Base-by-base conservation (phyloP, 2,329 filamentous ascomycete species). In the Phoma sp. region DNA sequence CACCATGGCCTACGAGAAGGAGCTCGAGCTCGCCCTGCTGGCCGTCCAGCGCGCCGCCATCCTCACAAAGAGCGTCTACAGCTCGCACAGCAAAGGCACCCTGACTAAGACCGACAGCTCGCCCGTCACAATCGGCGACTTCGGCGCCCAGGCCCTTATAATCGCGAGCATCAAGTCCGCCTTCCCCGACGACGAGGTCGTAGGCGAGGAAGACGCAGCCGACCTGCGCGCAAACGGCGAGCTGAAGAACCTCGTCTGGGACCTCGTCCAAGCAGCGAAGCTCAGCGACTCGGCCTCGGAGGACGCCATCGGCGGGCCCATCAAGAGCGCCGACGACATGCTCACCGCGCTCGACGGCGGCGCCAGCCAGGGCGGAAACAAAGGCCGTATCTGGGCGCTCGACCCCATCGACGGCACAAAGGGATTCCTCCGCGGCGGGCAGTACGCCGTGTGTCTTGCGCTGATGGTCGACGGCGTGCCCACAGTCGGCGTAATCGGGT, bases 381-480 rank as follows among this genome's bases (percentile, higher is more conserved):
- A 80, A 61, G 92, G 91, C 59, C 83, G 95, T 63, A 91, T 98
- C 75, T 99, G 95, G 95, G 90, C 93, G 36, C 87, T 99, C 52
- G 95, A 99, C 76, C 95, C 95, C 55, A 97, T 99, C 59, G 95
- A 99, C 76, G 95, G 95, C 62, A 99, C 95, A 48, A 96, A 97
- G 79, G 96, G 95, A 27, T 99, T 99, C 80, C 81, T 99, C 57
- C 86, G 96, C 59, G 95, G 95, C 47, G 96, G 93, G 35, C 95
- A 99, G 79, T 99, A 99, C 73, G 96, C 95, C 50, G 92, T 99
- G 48, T 97, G 93, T 73, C 84, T 99, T 4, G 95, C 86, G 32
- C 82, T 99, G 66, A 89, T 99, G 79, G 90, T 96, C 25, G 92
- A 98, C 69, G 95, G 93, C 47, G 86, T 96, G 66, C 92, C 98